Conservation (phyloP, 352 stramenopile genomes). For the Phytophthora syringae region DNA sequence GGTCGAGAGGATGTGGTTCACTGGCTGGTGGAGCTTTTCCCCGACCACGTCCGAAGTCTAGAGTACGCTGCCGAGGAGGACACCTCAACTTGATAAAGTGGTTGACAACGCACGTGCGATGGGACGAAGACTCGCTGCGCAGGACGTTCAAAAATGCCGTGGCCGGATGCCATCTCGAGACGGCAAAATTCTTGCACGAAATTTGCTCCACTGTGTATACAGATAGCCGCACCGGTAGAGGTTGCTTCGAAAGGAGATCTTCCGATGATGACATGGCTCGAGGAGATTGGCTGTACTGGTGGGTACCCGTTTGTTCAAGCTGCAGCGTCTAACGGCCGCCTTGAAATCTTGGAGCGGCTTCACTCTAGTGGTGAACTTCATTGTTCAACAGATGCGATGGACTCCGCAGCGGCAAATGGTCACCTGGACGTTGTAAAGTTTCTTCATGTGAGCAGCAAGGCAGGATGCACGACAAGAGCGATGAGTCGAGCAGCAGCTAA, state of each 20-base stretch:
- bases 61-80: neutral
- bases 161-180: neutral
- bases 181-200: slow-evolving; percentile 1
- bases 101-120: neutral
- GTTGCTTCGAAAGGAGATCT: neutral
- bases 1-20: slow-evolving; percentile 6
- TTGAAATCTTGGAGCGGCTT: too few relatives aligned
- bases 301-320: too few relatives aligned
- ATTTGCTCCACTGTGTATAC: too few relatives aligned
- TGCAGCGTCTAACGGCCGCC: neutral
- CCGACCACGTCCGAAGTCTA: neutral
- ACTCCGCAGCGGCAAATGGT: too few relatives aligned
- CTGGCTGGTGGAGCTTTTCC: slow-evolving; percentile 16
- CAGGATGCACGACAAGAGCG: neutral
- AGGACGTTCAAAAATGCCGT: neutral
- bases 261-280: neutral
- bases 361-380: too few relatives aligned
- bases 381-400: too few relatives aligned
- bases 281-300: neutral
- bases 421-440: slow-evolving; percentile 1
- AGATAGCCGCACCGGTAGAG: neutral
- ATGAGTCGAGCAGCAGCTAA: neutral
- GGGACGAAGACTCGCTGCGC: neutral
- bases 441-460: neutral
- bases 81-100: slow-evolving; percentile 9